Base-by-base conservation (phyloP, 352 stramenopile genomes). In the Phytopythium kandeliae region DNA sequence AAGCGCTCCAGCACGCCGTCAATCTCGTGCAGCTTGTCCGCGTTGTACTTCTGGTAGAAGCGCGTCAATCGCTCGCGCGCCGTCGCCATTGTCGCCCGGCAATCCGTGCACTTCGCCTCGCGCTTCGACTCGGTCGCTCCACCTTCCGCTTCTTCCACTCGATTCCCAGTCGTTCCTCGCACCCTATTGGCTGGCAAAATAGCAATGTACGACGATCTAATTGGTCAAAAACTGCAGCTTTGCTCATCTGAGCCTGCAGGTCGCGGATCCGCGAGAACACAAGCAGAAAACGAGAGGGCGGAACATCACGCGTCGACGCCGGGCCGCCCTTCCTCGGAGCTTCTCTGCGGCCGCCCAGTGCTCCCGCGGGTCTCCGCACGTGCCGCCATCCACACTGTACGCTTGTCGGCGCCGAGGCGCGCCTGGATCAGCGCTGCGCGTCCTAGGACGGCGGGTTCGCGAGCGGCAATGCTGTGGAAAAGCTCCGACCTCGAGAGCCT, bases 21-120 rank as follows among this genome's bases (percentile, higher is more conserved):
- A 46, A 90, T 83, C 61, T 92, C 82, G 42, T 88, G 63, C 58
- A 89, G 63, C 74, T 92, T 92, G 57, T 89, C 71, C 17, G 73
- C 60, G 55, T 90, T 92, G 65, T 92, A 90, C 67, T 92, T 90
- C 42, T 70, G 68, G 63, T 92, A 92, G 73, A 92, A 92, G 51
- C 79, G 78, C 67, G 72, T 71, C 30, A 92, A 55, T 36, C 82
- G 82, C 58, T 84, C 78, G 53, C 67, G 78, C 41, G 84, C 63
- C 45, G 76, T 59, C 40, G 74, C 69, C 77, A 86, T 89, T 38
- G 8, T 60, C 31, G 9, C 0, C 34, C 42, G 9, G 28, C 38
- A 4, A 6, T 37, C 12, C n/a, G n/a, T n/a, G n/a, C n/a, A n/a
- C n/a, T n/a, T n/a, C n/a, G n/a, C n/a, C n/a, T n/a, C n/a, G n/a